These are phyloP conservation scores for Phylloporus sp. DNA, from an alignment of 768 basidiomycete genomes.

Conservation along the genomic window DNA sequence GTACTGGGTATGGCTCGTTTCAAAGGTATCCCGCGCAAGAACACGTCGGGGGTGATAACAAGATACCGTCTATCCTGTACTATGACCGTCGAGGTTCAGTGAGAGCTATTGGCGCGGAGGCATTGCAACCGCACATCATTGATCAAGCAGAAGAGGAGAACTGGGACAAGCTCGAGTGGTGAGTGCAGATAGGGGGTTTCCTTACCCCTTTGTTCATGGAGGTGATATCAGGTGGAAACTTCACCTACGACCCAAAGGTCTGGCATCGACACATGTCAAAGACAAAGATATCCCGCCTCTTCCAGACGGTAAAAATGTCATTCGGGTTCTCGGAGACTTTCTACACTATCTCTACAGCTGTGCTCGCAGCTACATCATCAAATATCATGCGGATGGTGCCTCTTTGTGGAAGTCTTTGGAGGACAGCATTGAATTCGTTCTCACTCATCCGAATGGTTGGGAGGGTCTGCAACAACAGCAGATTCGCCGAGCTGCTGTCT, in stretches of 20 bases:
- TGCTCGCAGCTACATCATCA: constrained; percentile 18
- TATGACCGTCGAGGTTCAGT: constrained; percentile 40
- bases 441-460: constrained; percentile 23
- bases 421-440: constrained; percentile 18
- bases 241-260: constrained; percentile 31
- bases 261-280: constrained; percentile 22
- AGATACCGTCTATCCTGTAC: constrained; percentile 30
- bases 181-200: neutral
- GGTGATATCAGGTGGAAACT: constrained; percentile 31
- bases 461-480: neutral
- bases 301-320: constrained; percentile 16
- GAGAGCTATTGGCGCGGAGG: constrained; percentile 42
- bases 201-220: no score
- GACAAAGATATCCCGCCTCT: constrained; percentile 23
- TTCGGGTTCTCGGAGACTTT: constrained; percentile 27
- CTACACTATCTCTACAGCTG: constrained; percentile 24
- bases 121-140: constrained; percentile 13
- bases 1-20: neutral
- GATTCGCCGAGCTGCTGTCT: neutral
- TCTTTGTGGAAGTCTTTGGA: constrained; percentile 21
- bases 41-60: constrained; percentile 35
- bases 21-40: constrained; percentile 48
- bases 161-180: constrained; percentile 41
- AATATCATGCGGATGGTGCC: constrained; percentile 19
- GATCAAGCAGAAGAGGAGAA: constrained; percentile 37